Conservation (phyloP, 1,284 basidiomycete genomes). For the Meripilus lineatus region DNA sequence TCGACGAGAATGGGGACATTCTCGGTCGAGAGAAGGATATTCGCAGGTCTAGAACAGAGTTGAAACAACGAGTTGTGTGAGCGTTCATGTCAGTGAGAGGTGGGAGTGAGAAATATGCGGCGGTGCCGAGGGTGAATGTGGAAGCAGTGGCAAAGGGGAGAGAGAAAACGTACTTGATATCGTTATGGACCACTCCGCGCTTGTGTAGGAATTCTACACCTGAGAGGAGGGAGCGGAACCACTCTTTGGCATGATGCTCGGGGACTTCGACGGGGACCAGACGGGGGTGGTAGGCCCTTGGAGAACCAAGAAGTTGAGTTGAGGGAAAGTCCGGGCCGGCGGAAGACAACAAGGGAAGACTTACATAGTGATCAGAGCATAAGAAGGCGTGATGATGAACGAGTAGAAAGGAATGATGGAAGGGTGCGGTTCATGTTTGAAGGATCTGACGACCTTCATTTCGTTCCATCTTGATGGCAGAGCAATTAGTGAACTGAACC, state of each 20-base stretch:
- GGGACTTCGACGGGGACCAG: conserved; percentile 81
- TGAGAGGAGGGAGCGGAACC: conserved; percentile 84
- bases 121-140: not conserved
- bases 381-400: conserved; percentile 88
- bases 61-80: too few species aligned
- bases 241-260: conserved; percentile 71
- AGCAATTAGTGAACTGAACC: conserved; percentile 11
- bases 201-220: conserved; percentile 86
- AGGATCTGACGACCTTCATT: conserved; percentile 85
- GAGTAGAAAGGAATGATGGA: conserved; percentile 89
- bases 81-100: too few species aligned
- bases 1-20: conserved; percentile 83
- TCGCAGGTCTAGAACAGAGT: conserved; percentile 63
- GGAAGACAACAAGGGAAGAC: conserved; percentile 33
- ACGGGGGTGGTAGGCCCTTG: conserved; percentile 70
- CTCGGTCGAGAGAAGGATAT: conserved; percentile 74
- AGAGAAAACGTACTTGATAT: conserved; percentile 75
- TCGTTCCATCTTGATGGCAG: conserved; percentile 74
- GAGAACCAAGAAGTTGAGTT: conserved; percentile 3
- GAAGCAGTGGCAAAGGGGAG: not conserved
- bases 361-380: conserved; percentile 84
- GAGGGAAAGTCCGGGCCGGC: not conserved
- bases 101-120: too few species aligned
- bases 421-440: conserved; percentile 81
- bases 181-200: conserved; percentile 88